These are phyloP conservation scores for Parietichytrium sp. DNA, from an alignment of 108 stramenopile genomes.

Conservation along the genomic window DNA sequence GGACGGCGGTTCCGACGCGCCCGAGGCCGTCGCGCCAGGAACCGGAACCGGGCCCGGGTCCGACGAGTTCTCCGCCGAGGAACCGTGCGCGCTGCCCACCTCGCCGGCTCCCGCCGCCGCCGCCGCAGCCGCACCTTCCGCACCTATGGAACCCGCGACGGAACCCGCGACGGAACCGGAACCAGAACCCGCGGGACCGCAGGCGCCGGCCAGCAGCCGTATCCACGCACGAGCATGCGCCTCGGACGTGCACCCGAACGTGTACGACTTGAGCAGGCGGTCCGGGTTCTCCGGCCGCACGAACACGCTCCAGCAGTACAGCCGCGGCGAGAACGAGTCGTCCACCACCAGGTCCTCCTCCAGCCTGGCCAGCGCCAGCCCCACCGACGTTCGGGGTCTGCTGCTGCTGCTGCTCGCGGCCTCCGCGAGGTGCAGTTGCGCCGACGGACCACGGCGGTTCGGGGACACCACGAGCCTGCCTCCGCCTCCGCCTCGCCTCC, in stretches of 20 bases:
- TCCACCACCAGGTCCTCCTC: conserved; percentile 1
- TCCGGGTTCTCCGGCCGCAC: background rate
- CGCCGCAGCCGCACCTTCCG: background rate
- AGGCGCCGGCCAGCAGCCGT: background rate
- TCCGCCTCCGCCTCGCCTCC: too few relatives aligned
- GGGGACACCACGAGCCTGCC: too few relatives aligned
- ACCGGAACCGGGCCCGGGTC: background rate
- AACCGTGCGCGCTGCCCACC: background rate
- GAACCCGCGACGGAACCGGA: background rate
- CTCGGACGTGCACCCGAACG: background rate
- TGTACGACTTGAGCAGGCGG: background rate
- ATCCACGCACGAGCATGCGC: background rate
- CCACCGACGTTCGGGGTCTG: background rate
- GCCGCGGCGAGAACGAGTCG: background rate
- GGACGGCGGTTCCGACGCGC: background rate
- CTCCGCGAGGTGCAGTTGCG: too few relatives aligned
- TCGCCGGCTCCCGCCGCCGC: background rate
- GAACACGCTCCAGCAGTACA: conserved; percentile 20
- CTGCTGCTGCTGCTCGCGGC: too few relatives aligned
- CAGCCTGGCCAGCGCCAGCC: background rate
- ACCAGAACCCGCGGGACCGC: too few relatives aligned
- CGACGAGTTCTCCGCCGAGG: background rate
- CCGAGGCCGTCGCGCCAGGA: background rate
- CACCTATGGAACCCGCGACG: background rate
- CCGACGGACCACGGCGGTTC: too few relatives aligned